A percentile compares a stretch with the other conserved stretches of the same genome.
phyloP scores from a whole-genome alignment of 2,329 filamentous ascomycete species.

The Colletotrichum chrysophilum region DNA sequence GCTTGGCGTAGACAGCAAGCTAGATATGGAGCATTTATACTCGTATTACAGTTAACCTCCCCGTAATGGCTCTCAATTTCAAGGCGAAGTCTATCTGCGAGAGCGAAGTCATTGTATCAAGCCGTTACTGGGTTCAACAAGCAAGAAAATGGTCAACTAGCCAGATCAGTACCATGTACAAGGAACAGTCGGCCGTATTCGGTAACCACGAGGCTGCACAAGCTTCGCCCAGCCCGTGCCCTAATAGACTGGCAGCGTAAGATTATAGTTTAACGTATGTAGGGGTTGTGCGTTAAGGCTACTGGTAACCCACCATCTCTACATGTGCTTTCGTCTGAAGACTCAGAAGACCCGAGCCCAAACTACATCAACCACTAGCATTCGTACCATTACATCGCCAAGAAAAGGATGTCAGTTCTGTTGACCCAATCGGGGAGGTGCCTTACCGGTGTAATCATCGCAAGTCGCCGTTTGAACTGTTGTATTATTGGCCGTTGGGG shows the following conservation, averaged over 20 bases:
- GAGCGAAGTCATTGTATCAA: not conserved
- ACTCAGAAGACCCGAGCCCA: not conserved
- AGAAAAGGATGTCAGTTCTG: not conserved
- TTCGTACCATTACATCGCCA: not conserved
- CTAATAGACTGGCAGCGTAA: not conserved
- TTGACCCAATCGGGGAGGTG: not conserved
- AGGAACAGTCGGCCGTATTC: not conserved
- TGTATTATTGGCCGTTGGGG: not conserved
- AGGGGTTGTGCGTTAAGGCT: not conserved
- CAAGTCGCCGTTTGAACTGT: not conserved
- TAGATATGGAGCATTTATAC: not conserved
- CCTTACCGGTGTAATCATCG: not conserved
- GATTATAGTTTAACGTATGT: not conserved
- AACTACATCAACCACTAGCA: not conserved
- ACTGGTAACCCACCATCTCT: not conserved
- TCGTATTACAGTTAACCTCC: not conserved
- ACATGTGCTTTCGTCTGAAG: not conserved
- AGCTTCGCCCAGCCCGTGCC: not conserved
- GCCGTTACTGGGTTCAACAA: not conserved
- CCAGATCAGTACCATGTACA: not conserved
- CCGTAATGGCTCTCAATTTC: not conserved
- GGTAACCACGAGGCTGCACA: not conserved
- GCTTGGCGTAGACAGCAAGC: too few relatives aligned
- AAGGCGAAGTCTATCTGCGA: not conserved
- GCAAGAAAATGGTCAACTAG: not conserved